Conservation (phyloP, 345 rosid genomes). For the Pistacia vera region DNA sequence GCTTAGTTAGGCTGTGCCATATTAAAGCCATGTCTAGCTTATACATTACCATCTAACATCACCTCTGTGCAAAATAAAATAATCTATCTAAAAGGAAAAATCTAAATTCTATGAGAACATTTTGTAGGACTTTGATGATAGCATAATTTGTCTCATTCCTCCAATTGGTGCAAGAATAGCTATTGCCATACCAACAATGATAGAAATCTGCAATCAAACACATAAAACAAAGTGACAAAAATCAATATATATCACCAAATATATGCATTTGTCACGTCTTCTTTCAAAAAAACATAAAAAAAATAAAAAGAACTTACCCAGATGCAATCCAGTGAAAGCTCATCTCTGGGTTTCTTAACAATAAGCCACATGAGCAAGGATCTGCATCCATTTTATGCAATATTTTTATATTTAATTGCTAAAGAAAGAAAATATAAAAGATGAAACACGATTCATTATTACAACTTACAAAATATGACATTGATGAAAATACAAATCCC, state of each 20-base stretch:
- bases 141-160: slow-evolving; percentile 17
- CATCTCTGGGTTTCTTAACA: slow-evolving; percentile 36
- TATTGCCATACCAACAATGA: slow-evolving; percentile 19
- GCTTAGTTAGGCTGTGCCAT: too few relatives aligned
- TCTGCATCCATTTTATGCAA: slow-evolving; percentile 25
- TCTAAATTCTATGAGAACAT: slow-evolving; percentile 18
- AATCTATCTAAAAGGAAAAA: background rate
- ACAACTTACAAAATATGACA: slow-evolving; percentile 51
- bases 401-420: too few relatives aligned
- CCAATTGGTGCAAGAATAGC: slow-evolving; percentile 31
- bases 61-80: too few relatives aligned
- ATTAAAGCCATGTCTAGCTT: too few relatives aligned
- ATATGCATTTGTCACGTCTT: too few relatives aligned
- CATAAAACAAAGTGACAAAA: background rate
- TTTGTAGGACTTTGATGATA: slow-evolving; percentile 24
- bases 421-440: too few relatives aligned
- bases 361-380: slow-evolving; percentile 63
- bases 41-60: too few relatives aligned
- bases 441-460: too few relatives aligned
- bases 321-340: slow-evolving; percentile 33
- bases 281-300: too few relatives aligned
- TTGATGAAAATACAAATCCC: slow-evolving; percentile 60
- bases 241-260: too few relatives aligned
- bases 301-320: slow-evolving; percentile 21
- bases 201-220: slow-evolving; percentile 14